Percentiles rank a stretch among this genome's conserved stretches.
Conservation (phyloP, 345 rosid genomes). For the Psidium friedrichsthalianum region DNA sequence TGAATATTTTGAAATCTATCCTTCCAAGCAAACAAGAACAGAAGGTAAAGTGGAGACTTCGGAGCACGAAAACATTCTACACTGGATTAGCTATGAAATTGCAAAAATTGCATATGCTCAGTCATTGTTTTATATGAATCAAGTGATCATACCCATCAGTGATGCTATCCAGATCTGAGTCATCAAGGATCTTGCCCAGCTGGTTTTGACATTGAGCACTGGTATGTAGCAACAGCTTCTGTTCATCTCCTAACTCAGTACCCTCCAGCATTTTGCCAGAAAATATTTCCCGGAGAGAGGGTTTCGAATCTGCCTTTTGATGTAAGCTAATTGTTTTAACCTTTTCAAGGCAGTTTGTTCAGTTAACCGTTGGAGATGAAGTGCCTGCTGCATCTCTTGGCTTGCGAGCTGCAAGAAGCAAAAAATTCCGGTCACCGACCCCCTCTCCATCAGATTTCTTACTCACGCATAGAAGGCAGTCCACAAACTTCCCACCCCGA, state of each 20-base stretch:
- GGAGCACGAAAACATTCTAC: background rate
- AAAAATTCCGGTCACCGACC: slow-evolving; percentile 64
- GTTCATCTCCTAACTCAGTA: slow-evolving; percentile 65
- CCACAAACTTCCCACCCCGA: slow-evolving; percentile 59
- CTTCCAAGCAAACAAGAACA: background rate
- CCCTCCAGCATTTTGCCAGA: slow-evolving; percentile 68
- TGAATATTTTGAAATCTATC: background rate
- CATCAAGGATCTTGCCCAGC: slow-evolving; percentile 71
- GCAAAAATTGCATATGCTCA: background rate
- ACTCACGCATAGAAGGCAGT: slow-evolving; percentile 70
- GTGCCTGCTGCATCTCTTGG: slow-evolving; percentile 83
- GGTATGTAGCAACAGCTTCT: slow-evolving; percentile 51
- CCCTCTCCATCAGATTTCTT: slow-evolving; percentile 78
- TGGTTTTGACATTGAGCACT: slow-evolving; percentile 81
- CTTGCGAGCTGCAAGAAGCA: slow-evolving; percentile 97
- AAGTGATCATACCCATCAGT: slow-evolving; percentile 55
- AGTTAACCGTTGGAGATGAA: slow-evolving; percentile 72
- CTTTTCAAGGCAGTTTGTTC: slow-evolving; percentile 75
- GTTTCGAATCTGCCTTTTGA: slow-evolving; percentile 70
- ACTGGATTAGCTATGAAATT: background rate
- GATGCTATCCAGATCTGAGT: slow-evolving; percentile 75
- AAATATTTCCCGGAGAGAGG: slow-evolving; percentile 69
- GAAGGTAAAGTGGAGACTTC: background rate
- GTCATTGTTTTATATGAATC: background rate
- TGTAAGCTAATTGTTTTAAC: slow-evolving; percentile 63